Evolutionary conservation across 1,284 basidiomycete genomes (phyloP).

Genomic region (Ganoderma sinense): DNA sequence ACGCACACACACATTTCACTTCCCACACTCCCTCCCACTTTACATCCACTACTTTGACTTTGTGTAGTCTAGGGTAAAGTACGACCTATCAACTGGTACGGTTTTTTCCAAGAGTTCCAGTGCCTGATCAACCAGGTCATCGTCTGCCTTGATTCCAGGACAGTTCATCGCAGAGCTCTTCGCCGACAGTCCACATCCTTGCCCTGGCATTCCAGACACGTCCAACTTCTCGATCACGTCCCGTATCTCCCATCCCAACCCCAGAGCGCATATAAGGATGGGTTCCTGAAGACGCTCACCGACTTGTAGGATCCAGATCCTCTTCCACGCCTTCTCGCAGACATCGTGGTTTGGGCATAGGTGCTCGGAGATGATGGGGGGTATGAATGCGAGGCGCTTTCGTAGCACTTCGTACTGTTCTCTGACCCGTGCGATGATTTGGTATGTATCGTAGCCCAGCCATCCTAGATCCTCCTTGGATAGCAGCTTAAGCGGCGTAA

Average conservation of each 20-base stretch:
- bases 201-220: neutral
- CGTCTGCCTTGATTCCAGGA: no score
- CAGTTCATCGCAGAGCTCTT: neutral
- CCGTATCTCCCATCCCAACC: neutral
- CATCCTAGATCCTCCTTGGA: neutral
- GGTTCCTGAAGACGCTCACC: neutral
- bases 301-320: neutral
- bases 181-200: neutral
- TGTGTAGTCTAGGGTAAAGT: no score
- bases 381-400: neutral
- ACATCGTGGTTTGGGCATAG: neutral
- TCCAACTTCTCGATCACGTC: neutral
- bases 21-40: no score
- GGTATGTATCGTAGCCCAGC: neutral
- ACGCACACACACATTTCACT: no score
- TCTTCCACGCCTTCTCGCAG: neutral
- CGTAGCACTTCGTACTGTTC: neutral
- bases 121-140: no score
- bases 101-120: no score
- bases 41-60: no score
- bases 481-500: neutral
- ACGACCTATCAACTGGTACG: no score
- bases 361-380: no score
- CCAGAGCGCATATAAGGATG: neutral
- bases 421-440: neutral